Evolutionary conservation across 2,329 filamentous ascomycete species (phyloP), one percentile per base, ranked within the genome.

Genomic region (Ophiocordyceps unilateralis): DNA sequence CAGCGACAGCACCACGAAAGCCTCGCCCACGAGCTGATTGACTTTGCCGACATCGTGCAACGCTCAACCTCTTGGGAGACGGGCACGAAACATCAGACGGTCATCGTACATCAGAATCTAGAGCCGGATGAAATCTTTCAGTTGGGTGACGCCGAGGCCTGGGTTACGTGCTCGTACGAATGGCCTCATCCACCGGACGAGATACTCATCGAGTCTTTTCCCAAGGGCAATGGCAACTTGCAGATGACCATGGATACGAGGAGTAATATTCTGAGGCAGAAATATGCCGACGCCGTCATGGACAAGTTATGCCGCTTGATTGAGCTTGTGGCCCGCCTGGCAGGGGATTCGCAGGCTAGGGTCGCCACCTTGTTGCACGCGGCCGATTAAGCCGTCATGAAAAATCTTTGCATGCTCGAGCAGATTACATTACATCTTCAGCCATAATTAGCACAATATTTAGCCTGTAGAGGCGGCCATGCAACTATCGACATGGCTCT

Each of bases 81-180:
- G 8, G 4, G 53, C 48, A 4, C 47, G 64, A 69, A 47, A 65
- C 67, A 1, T 24, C 45, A 47, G 26, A 47, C 43, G 41, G 41
- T 45, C 12, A 61, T 73, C 1, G 68, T 72, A 10, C 69, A 74
- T 52, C 70, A 74, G 53, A 69, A 72, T 49, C 68, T 70, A 38
- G 68, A 70, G 37, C 72, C 75, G 49, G 72, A 76, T 15, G 72
- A 77, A 49, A 61, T 58, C 23, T 62, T 74, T 15, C 49, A 46
- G 7, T 61, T 66, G 46, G 53, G 55, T 15, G 50, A 48, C 19
- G 56, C 53, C 7, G 43, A 46, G 30, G 45, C 45, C 5, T 36
- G 22, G 20, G 24, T 46, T 11, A 46, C 41, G 2, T 44, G 43
- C 24, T 45, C 43, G 3, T 46, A 46, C 26, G 19, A 45, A 21